Evolutionary conservation across 2,329 filamentous ascomycete species (phyloP).

Genomic region (Apiospora sp.): DNA sequence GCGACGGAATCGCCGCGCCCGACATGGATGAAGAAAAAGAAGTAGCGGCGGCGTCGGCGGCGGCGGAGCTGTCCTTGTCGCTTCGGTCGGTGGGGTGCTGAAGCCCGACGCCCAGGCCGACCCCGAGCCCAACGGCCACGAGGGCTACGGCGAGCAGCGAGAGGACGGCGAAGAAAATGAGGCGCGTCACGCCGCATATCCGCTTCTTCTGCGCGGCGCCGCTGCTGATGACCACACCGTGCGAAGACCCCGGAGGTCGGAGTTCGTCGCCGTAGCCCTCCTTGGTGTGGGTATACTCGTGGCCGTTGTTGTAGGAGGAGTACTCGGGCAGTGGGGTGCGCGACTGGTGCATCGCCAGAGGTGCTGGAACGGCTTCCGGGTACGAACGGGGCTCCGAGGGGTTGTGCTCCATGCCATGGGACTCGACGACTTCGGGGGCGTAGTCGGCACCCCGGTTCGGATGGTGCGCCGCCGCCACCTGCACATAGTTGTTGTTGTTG

Average conservation of each 20-base stretch:
- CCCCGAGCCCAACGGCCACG: background rate
- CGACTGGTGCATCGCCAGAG: background rate
- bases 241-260: background rate
- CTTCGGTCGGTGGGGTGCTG: background rate
- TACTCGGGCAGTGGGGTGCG: background rate
- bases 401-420: conserved; percentile 11
- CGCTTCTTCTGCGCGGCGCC: background rate
- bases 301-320: background rate
- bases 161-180: conserved; percentile 6
- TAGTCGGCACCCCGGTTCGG: conserved; percentile 2
- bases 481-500: no score
- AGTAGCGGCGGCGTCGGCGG: background rate
- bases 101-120: background rate
- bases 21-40: background rate
- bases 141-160: background rate
- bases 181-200: background rate
- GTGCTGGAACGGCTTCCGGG: background rate
- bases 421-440: conserved; percentile 19
- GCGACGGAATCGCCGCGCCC: background rate
- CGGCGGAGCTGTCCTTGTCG: background rate
- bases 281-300: background rate
- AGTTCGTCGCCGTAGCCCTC: background rate
- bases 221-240: background rate
- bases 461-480: background rate
- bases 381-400: background rate